Base-by-base conservation (phyloP, 2,329 filamentous ascomycete species). In the Penicillium sp. region DNA sequence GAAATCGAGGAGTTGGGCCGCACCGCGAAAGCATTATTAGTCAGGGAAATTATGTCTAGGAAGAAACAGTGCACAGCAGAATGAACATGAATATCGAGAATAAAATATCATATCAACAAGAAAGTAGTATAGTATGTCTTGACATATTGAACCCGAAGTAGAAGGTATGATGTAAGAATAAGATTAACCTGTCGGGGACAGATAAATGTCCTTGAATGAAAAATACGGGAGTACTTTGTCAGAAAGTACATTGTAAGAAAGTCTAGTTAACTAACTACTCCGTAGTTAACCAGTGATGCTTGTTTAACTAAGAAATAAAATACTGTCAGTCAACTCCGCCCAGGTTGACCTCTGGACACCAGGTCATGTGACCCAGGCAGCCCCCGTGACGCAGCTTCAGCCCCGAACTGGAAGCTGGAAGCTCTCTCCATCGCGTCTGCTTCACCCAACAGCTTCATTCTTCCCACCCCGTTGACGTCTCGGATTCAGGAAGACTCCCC, bases 301-400 rank as follows among this genome's bases (percentile, higher is more conserved):
- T 44, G 22, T 15, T 12, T 17, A 8, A n/a, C 47, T n/a, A 15
- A 8, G 9, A 17, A 50, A n/a, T 19, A 19, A 51, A 33, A 35
- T 53, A 38, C 22, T 28, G 50, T 54, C 51, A 40, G 19, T 17
- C 22, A 24, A 38, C 22, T 54, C 51, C 51, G 51, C 51, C 49
- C 49, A 22, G 22, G 49, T 54, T 24, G 51, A 30, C 10, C 3
- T 6, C 24, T 12, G 28, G 35, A 19, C 10, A 12, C 4, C 24
- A 12, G 28, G 56, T 69, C 65, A 70, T 37, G 58, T 71, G 67
- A 72, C 51, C 60, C 63, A 74, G 72, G 68, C 68, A 74, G 71
- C 72, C 69, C 53, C 70, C 72, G 72, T 74, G 72, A 74, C 72
- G 72, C 70, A 70, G 67, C 65, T 64, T 63, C 62, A 62, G 63